phyloP scores from a whole-genome alignment of 192 early-diverging fungal genomes.

The Linnemannia zychae region DNA sequence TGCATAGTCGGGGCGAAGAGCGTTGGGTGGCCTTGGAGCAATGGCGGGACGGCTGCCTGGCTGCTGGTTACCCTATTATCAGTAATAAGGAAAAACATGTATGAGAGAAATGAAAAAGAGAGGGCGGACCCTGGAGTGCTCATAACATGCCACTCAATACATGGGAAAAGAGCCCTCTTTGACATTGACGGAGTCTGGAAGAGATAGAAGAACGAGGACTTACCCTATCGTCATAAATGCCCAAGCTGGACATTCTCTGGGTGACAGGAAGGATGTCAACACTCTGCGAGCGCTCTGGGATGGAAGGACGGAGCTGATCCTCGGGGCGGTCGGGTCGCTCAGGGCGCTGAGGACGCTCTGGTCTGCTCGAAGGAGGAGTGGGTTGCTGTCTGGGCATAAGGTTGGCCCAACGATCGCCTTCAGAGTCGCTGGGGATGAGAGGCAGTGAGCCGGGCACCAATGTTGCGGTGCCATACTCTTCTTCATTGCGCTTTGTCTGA shows the following conservation, averaged over 20 bases:
- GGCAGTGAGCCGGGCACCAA: conserved; percentile 42
- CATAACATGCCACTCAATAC: background rate
- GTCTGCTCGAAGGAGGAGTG: conserved; percentile 39
- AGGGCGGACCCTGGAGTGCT: conserved; percentile 16
- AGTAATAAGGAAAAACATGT: background rate
- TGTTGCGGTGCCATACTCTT: conserved; percentile 64
- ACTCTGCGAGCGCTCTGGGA: conserved; percentile 33
- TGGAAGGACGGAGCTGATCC: conserved; percentile 38
- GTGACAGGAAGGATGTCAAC: conserved; percentile 37
- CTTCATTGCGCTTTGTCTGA: conserved; percentile 70
- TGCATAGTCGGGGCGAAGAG: conserved; percentile 45
- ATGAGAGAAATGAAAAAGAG: conserved; percentile 10
- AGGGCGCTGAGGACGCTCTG: conserved; percentile 47
- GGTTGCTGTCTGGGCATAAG: conserved; percentile 64
- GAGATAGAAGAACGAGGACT: background rate
- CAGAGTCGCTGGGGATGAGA: conserved; percentile 47
- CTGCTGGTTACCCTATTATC: conserved; percentile 35
- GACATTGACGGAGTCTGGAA: background rate
- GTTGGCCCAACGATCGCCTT: conserved; percentile 70
- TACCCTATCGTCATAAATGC: conserved; percentile 50
- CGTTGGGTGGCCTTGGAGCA: conserved; percentile 53
- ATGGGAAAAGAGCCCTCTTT: conserved; percentile 4
- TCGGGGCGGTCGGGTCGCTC: conserved; percentile 39
- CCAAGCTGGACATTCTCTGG: conserved; percentile 49
- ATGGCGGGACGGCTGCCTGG: conserved; percentile 42